Evolutionary conservation across 2,329 filamentous ascomycete species (phyloP), one percentile per base, ranked within the genome.

Genomic region (Purpureocillium lavendulum): DNA sequence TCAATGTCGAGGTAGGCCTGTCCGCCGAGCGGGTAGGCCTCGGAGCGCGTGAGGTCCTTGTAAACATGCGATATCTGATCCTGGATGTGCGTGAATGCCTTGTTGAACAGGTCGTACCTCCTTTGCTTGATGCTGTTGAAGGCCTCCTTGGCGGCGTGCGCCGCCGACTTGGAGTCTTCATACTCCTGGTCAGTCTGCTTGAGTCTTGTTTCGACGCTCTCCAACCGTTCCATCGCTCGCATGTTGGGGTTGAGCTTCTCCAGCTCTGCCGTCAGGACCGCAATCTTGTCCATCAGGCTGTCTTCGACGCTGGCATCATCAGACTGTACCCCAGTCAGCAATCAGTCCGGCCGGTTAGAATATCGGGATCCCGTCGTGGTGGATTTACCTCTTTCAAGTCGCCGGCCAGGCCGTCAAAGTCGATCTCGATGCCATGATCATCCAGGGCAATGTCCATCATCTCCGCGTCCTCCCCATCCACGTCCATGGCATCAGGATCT

Each of bases 191-290:
- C 89, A 1, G 87, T 90, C 43, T 82, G 75, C 47, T 86, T 82
- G 17, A 96, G 80, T 44, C 89, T 82, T 38, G 79, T 75, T 59
- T 94, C 85, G 8, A 94, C 89, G 16, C 80, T 82, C 56, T 92
- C 86, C 5, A 98, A 73, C 36, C 90, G 85, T 56, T 97, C 88
- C 62, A 89, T 87, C 8, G 90, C 92, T 52, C 90, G 87, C 79
- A 95, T 94, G 61, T 98, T 97, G 18, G 92, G 92, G 45, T 92
- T 89, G 61, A 97, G 82, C 63, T 95, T 95, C 57, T 95, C 88
- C 15, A 98, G 77, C 50, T 95, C 86, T 26, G 74, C 69, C 33
- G 81, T 80, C 9, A 98, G 72, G 21, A 74, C 73, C 15, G 75
- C 70, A 47, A 98, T 87, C 53, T 80, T 82, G 39, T 94, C 86